Evolutionary conservation across 2,329 filamentous ascomycete genomes (phyloP).

Genomic region (Beauveria rudraprayagi): DNA sequence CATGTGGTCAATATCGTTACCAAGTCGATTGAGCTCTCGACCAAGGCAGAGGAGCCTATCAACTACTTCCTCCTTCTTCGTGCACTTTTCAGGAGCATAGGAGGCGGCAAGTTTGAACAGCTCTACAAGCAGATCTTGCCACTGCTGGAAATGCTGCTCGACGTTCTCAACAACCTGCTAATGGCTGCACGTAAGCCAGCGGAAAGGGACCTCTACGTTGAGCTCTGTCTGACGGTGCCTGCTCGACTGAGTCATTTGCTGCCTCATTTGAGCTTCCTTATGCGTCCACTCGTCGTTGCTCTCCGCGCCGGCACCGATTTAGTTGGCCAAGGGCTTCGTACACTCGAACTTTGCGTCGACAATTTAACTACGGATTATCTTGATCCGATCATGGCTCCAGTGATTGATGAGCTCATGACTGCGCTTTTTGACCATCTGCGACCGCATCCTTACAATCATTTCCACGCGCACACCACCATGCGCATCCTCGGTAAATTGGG

Average conservation of each 20-base stretch:
- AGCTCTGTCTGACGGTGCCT: conserved; percentile 91
- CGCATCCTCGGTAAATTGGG: conserved; percentile 93
- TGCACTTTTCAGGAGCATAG: conserved; percentile 92
- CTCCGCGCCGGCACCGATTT: conserved; percentile 85
- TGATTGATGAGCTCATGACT: conserved; percentile 98
- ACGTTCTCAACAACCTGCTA: conserved; percentile 92
- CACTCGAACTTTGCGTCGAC: conserved; percentile 92
- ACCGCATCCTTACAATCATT: conserved; percentile 91
- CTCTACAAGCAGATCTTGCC: conserved; percentile 97
- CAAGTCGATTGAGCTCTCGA: conserved; percentile 92
- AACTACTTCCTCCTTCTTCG: conserved; percentile 95
- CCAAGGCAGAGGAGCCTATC: conserved; percentile 92
- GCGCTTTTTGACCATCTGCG: conserved; percentile 92
- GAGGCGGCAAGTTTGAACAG: conserved; percentile 93
- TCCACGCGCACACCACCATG: conserved; percentile 96
- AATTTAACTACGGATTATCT: conserved; percentile 97
- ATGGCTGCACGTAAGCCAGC: conserved; percentile 82
- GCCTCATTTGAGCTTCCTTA: conserved; percentile 90
- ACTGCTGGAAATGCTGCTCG: conserved; percentile 91
- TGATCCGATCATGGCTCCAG: conserved; percentile 97
- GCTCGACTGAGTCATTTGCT: conserved; percentile 89
- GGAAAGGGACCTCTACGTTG: conserved; percentile 92
- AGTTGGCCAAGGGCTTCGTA: conserved; percentile 87
- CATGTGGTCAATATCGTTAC: conserved; percentile 97
- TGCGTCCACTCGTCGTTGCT: conserved; percentile 95